Conservation (phyloP, 139 green algal species). For the Ostreobium quekettii region DNA sequence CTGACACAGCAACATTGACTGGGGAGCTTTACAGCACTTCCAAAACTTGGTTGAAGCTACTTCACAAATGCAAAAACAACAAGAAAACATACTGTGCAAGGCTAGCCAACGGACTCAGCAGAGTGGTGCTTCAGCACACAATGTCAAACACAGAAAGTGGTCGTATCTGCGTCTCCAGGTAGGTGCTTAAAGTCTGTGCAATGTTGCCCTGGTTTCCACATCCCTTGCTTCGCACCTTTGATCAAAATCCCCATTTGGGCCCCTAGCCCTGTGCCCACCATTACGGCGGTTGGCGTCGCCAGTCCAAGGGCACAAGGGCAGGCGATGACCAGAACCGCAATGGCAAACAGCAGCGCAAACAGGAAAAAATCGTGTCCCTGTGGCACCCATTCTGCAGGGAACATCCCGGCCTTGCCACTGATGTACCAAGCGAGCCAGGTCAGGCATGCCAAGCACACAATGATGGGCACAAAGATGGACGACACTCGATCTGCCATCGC, state of each 20-base stretch:
- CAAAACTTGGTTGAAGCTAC: not conserved
- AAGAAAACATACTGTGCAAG: not conserved
- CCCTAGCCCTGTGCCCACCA: constrained; percentile 87
- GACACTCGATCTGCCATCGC: constrained; percentile 69
- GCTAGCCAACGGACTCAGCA: constrained; percentile 18
- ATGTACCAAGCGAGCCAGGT: constrained; percentile 75
- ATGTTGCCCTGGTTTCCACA: not conserved
- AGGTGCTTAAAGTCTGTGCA: too few relatives aligned
- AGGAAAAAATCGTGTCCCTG: constrained; percentile 71
- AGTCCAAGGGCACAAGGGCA: constrained; percentile 95
- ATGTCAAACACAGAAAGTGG: constrained; percentile 77
- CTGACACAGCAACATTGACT: too few relatives aligned
- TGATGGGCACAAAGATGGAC: constrained; percentile 79
- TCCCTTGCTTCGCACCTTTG: constrained; percentile 58
- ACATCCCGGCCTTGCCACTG: constrained; percentile 26
- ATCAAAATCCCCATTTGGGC: constrained; percentile 84
- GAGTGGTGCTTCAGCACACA: constrained; percentile 51
- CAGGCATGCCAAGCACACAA: constrained; percentile 65
- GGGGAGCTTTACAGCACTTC: too few relatives aligned
- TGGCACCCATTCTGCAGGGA: constrained; percentile 64
- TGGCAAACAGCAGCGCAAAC: constrained; percentile 89
- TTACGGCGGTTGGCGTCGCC: constrained; percentile 95
- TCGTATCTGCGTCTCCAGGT: too few relatives aligned
- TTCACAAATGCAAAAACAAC: not conserved
- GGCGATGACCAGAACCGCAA: constrained; percentile 93